phyloP scores from a whole-genome alignment of 1,284 basidiomycete species.

The Cryptococcus sp. region DNA sequence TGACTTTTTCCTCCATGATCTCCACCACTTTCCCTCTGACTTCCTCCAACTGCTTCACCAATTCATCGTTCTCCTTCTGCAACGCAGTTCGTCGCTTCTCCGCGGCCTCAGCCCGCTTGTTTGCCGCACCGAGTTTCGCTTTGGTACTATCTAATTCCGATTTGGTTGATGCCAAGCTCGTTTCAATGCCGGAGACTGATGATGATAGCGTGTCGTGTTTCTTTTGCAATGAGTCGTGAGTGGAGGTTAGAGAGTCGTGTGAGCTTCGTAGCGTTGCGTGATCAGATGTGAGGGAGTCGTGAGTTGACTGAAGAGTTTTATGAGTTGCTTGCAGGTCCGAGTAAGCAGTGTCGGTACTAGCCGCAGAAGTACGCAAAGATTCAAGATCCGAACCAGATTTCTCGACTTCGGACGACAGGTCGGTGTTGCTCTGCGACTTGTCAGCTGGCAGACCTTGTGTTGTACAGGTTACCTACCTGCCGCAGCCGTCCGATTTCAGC shows the following conservation, averaged over 20 bases:
- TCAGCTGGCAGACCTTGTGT: constrained; percentile 2
- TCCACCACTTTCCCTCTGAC: constrained; percentile 46
- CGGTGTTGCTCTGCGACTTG: constrained; percentile 25
- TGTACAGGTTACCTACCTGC: constrained; percentile 32
- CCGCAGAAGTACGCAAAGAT: constrained; percentile 11
- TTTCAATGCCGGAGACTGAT: constrained; percentile 17
- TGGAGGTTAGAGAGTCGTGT: constrained; percentile 7
- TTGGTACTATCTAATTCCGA: constrained; percentile 28
- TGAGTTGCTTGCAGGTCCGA: constrained; percentile 26
- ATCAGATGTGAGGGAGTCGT: constrained; percentile 19
- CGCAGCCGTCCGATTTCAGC: constrained; percentile 47
- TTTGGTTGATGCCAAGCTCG: constrained; percentile 13
- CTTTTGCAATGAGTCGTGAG: constrained; percentile 9
- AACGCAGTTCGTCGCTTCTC: constrained; percentile 45
- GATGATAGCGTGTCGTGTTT: constrained; percentile 7
- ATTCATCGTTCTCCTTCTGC: constrained; percentile 48
- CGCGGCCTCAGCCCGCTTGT: constrained; percentile 44
- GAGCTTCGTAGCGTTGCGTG: constrained; percentile 19
- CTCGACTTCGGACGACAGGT: constrained; percentile 22
- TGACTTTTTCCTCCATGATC: constrained; percentile 50
- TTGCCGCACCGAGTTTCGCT: constrained; percentile 22
- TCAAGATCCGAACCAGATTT: constrained; percentile 23
- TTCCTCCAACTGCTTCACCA: constrained; percentile 52
- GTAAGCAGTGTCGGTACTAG: constrained; percentile 6
- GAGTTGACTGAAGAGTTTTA: constrained; percentile 18